Evolutionary conservation across 2,329 filamentous ascomycete species (phyloP), one percentile per base, ranked within the genome.

Genomic region (Monilinia laxa): DNA sequence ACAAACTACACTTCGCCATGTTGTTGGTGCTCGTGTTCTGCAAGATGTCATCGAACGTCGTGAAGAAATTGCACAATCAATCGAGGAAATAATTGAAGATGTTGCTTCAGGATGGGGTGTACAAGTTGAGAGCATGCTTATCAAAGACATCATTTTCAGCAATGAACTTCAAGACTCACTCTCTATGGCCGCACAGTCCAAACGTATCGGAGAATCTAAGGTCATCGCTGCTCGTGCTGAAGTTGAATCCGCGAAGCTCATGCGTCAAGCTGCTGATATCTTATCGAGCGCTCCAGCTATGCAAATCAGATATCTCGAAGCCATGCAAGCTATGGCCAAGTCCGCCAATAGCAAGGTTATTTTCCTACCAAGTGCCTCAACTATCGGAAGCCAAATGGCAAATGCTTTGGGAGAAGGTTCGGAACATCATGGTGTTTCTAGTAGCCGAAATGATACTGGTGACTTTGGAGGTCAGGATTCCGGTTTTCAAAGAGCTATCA

Each of bases 301-400:
- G 95, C 93, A 97, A 81, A 97, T 97, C 81, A 85, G 93, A 72
- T 98, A 98, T 79, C 90, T 99, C 72, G 95, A 99, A 81, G 93
- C 95, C 4, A 98, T 98, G 94, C 95, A 98, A 79, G 87, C 92
- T 53, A 99, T 99, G 94, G 95, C 95, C 74, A 98, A 97, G 85
- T 87, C 87, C 0, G 92, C 93, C 58, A 96, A 93, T 80, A 86
- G 84, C 79, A 96, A 96, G 81, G 90, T 95, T 75, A 93, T 94
- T 73, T 94, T 95, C 84, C 77, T 95, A 72, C 90, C 90, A 1
- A 87, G 83, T 11, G 79, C 82, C 9, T 71, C 73, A 31, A 69
- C 52, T 85, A 85, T 78, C 85, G 90, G 79, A 87, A 85, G 89
- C 75, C 80, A 84, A 68, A 76, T 87, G 64, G 79, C 80, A 3